phyloP scores from a whole-genome alignment of 2,329 filamentous ascomycete genomes.

The Aspergillus pseudoviridinutans region DNA sequence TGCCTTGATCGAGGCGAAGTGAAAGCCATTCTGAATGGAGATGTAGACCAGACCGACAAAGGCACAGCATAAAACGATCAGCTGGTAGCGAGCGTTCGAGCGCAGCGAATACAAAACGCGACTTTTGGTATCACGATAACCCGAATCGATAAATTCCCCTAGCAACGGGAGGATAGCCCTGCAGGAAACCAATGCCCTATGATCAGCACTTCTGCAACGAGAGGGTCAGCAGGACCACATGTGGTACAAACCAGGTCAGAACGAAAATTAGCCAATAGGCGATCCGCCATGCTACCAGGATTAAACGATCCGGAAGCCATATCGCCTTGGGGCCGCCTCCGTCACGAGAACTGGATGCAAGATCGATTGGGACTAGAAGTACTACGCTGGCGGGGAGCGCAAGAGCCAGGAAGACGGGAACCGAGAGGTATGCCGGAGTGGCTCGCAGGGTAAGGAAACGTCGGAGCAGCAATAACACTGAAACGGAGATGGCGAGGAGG shows the following conservation, averaged over 20 bases:
- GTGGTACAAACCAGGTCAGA: conserved; percentile 70
- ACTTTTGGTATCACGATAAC: conserved; percentile 80
- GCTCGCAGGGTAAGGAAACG: conserved; percentile 86
- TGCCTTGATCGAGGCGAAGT: conserved; percentile 69
- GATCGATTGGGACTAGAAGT: conserved; percentile 88
- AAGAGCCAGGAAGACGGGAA: conserved; percentile 94
- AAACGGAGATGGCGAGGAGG: conserved; percentile 67
- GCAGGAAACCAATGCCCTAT: conserved; percentile 5
- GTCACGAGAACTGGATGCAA: conserved; percentile 76
- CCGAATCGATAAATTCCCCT: conserved; percentile 90
- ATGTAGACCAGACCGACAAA: conserved; percentile 76
- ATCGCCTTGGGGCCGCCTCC: conserved; percentile 74
- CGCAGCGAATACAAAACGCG: conserved; percentile 80
- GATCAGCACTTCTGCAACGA: conserved; percentile 3
- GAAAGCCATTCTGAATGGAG: conserved; percentile 71
- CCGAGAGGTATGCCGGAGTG: conserved; percentile 82
- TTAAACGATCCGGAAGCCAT: conserved; percentile 74
- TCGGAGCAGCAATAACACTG: conserved; percentile 79
- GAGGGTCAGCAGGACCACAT: not conserved
- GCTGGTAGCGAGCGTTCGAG: conserved; percentile 83
- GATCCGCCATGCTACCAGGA: conserved; percentile 89
- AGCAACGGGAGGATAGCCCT: conserved; percentile 89
- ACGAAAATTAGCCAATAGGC: conserved; percentile 96
- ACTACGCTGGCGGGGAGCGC: conserved; percentile 88
- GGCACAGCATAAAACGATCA: conserved; percentile 69